These are phyloP conservation scores for Cunninghamia lanceolata DNA, from an alignment of 75 land plant genomes.

Conservation along the genomic window DNA sequence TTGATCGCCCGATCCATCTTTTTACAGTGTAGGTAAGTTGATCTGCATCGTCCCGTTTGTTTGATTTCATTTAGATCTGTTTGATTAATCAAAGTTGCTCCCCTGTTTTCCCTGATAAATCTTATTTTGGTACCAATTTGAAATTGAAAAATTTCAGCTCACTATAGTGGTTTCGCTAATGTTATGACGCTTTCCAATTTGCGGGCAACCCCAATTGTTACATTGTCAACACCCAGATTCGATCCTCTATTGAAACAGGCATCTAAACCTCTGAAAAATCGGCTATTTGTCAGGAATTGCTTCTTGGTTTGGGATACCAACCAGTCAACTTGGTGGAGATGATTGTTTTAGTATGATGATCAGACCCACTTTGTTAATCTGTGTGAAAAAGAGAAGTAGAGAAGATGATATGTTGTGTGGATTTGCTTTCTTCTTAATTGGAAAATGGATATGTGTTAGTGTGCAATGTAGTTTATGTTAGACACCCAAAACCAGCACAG, in stretches of 20 bases:
- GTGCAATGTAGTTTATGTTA: not conserved
- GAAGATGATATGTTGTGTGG: not conserved
- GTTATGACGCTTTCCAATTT: not conserved
- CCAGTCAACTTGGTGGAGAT: not conserved
- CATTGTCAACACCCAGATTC: not conserved
- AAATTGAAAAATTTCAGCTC: not conserved
- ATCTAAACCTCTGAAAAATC: not conserved
- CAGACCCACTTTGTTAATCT: not conserved
- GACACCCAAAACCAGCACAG: too few species aligned
- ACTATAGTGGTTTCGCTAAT: not conserved
- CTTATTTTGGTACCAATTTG: not conserved
- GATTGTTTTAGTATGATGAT: not conserved
- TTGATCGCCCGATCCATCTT: not conserved
- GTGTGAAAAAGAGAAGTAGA: not conserved
- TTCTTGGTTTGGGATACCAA: not conserved
- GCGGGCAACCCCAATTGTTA: not conserved
- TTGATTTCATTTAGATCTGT: not conserved
- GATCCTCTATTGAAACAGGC: not conserved
- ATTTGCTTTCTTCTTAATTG: not conserved
- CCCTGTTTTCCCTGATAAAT: not conserved
- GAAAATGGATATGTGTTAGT: not conserved
- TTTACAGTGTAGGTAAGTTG: not conserved
- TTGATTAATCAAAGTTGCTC: not conserved
- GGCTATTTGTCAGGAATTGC: not conserved
- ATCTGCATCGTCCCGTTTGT: not conserved